A percentile compares a stretch with the other conserved stretches of the same genome.
These are phyloP conservation scores for Phalaenopsis equestris DNA, from an alignment of 106 monocot species.

Conservation along the genomic window DNA sequence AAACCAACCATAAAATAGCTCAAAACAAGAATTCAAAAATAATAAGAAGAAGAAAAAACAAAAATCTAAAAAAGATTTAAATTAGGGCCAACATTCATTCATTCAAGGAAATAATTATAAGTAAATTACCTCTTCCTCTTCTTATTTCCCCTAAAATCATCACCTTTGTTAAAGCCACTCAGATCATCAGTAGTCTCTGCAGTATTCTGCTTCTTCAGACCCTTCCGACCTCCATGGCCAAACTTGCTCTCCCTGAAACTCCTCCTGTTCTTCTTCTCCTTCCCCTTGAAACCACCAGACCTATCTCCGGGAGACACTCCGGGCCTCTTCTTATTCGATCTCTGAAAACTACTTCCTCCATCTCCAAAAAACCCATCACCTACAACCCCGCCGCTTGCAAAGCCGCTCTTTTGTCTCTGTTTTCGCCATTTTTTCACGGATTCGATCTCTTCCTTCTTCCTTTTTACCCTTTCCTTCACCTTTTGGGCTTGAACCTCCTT, in stretches of 20 bases:
- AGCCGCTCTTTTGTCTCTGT: constrained; percentile 85
- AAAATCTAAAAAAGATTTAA: too few species aligned
- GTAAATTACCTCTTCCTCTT: constrained; percentile 17
- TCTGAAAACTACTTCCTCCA: constrained; percentile 23
- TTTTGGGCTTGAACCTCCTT: constrained; percentile 84
- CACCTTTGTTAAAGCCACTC: constrained; percentile 46
- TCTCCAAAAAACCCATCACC: constrained; percentile 36
- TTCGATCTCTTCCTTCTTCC: constrained; percentile 84
- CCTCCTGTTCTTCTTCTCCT: constrained; percentile 35
- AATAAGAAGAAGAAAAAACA: too few species aligned
- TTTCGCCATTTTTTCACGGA: constrained; percentile 95
- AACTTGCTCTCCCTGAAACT: constrained; percentile 50
- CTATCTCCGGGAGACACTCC: constrained; percentile 72
- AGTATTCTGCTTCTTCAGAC: constrained; percentile 81
- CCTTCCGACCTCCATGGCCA: constrained; percentile 85
- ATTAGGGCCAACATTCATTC: too few species aligned
- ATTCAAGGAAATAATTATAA: background rate
- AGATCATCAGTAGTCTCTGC: constrained; percentile 74
- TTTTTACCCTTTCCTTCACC: constrained; percentile 61
- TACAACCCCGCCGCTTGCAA: constrained; percentile 30
- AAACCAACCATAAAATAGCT: too few species aligned
- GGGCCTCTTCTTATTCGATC: constrained; percentile 30
- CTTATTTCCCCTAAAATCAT: constrained; percentile 13
- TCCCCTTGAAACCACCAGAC: constrained; percentile 41
- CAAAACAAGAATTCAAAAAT: too few species aligned